Evolutionary conservation across 2,329 filamentous ascomycete species (phyloP), one percentile per base, ranked within the genome.

Genomic region (Leptographium flavum): DNA sequence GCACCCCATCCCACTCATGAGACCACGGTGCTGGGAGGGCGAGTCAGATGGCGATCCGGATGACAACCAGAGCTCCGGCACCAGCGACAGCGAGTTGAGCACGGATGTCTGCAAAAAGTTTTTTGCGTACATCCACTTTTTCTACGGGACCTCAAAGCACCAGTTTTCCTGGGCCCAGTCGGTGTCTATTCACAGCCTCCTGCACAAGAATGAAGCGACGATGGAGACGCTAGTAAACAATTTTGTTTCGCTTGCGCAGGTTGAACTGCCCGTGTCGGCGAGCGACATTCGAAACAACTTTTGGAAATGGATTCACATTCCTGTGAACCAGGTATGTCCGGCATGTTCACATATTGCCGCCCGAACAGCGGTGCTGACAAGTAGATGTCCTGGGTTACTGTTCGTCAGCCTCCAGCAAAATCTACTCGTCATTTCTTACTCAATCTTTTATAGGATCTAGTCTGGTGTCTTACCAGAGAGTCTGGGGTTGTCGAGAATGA

Each of bases 221-320:
- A 22, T 42, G 14, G 11, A 17, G 4, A 2, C 3, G 5, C 15
- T 43, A 21, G 14, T 27, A 9, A 17, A 15, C 3, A 21, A 27
- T 2, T 43, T 43, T 17, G 9, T 25, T n/a, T 4, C 28, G 7
- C 15, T 19, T 7, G 23, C 30, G n/a, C 14, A 35, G 19, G 6
- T 3, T 3, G n/a, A 35, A 5, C 19, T 35, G 17, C 32, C 32
- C 5, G 32, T 19, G 8, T 7, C n/a, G 15, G n/a, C 11, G 22
- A 17, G 11, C 7, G 33, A 38, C 2, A 31, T 43, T 11, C 19
- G 22, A 14, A 23, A 7, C 7, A 15, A 43, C 9, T 9, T 30
- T 10, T 43, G 42, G 32, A 37, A 30, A 19, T 43, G 42, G 42
- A 43, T 43, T 43, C 42, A 43, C 33, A 37, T 43, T 27, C 42